A percentile compares a stretch with the other conserved stretches of the same genome.
These are phyloP conservation scores for Thymus mandschuricus DNA, from an alignment of 257 asterid genomes.

Conservation along the genomic window DNA sequence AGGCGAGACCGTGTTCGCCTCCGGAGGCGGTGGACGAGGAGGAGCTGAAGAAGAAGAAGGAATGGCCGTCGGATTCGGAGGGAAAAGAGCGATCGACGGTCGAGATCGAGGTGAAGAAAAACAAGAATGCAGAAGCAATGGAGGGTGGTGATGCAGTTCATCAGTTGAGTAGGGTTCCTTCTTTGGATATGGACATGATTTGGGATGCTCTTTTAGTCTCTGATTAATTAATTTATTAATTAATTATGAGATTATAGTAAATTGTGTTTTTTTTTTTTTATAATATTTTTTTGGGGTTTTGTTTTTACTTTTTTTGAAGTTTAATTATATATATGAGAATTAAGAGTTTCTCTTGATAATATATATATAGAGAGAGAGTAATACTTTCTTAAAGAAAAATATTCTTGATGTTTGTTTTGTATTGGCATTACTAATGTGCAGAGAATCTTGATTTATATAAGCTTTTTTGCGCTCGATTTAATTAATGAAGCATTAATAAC, in stretches of 20 bases:
- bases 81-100: slow-evolving; percentile 29
- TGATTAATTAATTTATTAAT: no score
- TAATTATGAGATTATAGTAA: slow-evolving; percentile 27
- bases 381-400: background rate
- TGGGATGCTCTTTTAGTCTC: slow-evolving; percentile 82
- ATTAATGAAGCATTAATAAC: no score
- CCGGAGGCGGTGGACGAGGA: slow-evolving; percentile 10
- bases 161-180: slow-evolving; percentile 79
- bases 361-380: background rate
- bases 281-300: background rate
- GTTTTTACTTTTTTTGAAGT: background rate
- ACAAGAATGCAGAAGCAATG: slow-evolving; percentile 26
- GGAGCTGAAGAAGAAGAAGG: slow-evolving; percentile 1
- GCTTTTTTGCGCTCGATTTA: no score
- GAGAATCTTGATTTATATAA: background rate
- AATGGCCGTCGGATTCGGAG: slow-evolving; percentile 27
- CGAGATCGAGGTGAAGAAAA: slow-evolving; percentile 34
- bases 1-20: background rate
- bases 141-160: slow-evolving; percentile 58
- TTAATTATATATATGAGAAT: background rate
- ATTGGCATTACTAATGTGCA: background rate
- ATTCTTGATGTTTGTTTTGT: background rate
- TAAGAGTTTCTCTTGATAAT: slow-evolving; percentile 9
- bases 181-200: slow-evolving; percentile 82
- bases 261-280: background rate